Evolutionary conservation across 805 yeast species (phyloP).

Genomic region (Wickerhamomyces kurtzmanii): DNA sequence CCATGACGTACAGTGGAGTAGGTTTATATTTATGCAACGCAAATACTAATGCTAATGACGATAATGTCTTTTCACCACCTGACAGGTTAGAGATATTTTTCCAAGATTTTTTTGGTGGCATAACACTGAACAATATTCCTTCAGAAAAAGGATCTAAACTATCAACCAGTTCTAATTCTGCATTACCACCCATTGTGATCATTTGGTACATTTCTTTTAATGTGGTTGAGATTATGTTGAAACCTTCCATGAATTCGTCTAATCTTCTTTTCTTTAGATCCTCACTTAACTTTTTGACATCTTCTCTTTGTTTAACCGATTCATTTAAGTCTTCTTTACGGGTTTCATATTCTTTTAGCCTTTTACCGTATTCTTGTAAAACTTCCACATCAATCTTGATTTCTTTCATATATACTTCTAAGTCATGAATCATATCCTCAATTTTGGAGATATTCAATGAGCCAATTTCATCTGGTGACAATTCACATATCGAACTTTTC

Average conservation of each 20-base stretch:
- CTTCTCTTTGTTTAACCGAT: slow-evolving; percentile 61
- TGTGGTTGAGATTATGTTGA: slow-evolving; percentile 74
- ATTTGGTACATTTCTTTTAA: slow-evolving; percentile 95
- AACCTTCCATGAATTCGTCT: slow-evolving; percentile 91
- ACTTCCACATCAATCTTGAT: slow-evolving; percentile 65
- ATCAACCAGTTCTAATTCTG: slow-evolving; percentile 92
- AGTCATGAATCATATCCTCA: slow-evolving; percentile 37
- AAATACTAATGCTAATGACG: slow-evolving; percentile 91
- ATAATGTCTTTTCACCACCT: slow-evolving; percentile 96
- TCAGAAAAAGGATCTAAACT: slow-evolving; percentile 97
- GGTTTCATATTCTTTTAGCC: slow-evolving; percentile 52
- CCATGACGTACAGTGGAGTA: slow-evolving; percentile 97
- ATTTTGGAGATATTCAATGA: slow-evolving; percentile 37
- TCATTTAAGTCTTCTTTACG: slow-evolving; percentile 59
- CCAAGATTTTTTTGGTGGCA: slow-evolving; percentile 99
- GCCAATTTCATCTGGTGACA: slow-evolving; percentile 41
- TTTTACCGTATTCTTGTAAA: slow-evolving; percentile 63
- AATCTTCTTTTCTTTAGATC: slow-evolving; percentile 63
- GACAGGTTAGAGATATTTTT: slow-evolving; percentile 88
- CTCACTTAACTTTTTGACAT: slow-evolving; percentile 49
- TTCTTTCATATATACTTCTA: slow-evolving; percentile 46
- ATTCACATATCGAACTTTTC: slow-evolving; percentile 24
- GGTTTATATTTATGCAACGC: slow-evolving; percentile 95
- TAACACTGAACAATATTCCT: slow-evolving; percentile 92
- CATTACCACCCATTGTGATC: slow-evolving; percentile 99